These are phyloP conservation scores for Podila verticillata DNA, from an alignment of 192 early-diverging fungal species.

Conservation along the genomic window DNA sequence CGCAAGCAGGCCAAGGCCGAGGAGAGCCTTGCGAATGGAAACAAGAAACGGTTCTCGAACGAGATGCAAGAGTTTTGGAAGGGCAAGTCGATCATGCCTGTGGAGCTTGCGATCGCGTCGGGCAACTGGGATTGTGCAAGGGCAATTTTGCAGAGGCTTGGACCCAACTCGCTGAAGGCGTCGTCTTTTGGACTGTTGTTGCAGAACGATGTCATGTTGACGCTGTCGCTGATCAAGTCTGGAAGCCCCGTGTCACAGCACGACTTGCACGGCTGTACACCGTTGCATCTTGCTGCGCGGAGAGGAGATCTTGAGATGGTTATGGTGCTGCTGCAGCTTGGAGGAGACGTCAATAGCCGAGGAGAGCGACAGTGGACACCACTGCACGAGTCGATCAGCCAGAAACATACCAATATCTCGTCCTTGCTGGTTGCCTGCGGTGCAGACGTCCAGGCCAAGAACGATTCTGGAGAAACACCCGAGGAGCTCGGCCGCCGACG, in stretches of 20 bases:
- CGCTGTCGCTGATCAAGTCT: slow-evolving; percentile 44
- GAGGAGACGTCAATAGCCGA: slow-evolving; percentile 67
- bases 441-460: slow-evolving; percentile 23
- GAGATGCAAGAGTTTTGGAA: slow-evolving; percentile 49
- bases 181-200: slow-evolving; percentile 48
- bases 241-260: slow-evolving; percentile 49
- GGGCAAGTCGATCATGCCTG: slow-evolving; percentile 42
- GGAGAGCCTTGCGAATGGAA: background rate
- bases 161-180: slow-evolving; percentile 13
- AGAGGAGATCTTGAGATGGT: slow-evolving; percentile 64
- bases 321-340: slow-evolving; percentile 59
- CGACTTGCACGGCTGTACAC: slow-evolving; percentile 67
- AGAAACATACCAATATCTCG: slow-evolving; percentile 44
- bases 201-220: slow-evolving; percentile 56
- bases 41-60: slow-evolving; percentile 32
- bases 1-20: slow-evolving; percentile 20
- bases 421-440: slow-evolving; percentile 41
- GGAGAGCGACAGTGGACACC: slow-evolving; percentile 58
- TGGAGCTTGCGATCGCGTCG: slow-evolving; percentile 43
- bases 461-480: slow-evolving; percentile 35
- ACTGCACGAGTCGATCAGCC: slow-evolving; percentile 50
- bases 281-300: slow-evolving; percentile 73
- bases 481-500: slow-evolving; percentile 36
- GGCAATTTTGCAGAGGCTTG: slow-evolving; percentile 43
- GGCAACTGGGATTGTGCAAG: slow-evolving; percentile 46